Percentiles rank a stretch among this genome's conserved stretches.
phyloP scores from a whole-genome alignment of 2,329 filamentous ascomycete genomes.

The Fusarium sp. region DNA sequence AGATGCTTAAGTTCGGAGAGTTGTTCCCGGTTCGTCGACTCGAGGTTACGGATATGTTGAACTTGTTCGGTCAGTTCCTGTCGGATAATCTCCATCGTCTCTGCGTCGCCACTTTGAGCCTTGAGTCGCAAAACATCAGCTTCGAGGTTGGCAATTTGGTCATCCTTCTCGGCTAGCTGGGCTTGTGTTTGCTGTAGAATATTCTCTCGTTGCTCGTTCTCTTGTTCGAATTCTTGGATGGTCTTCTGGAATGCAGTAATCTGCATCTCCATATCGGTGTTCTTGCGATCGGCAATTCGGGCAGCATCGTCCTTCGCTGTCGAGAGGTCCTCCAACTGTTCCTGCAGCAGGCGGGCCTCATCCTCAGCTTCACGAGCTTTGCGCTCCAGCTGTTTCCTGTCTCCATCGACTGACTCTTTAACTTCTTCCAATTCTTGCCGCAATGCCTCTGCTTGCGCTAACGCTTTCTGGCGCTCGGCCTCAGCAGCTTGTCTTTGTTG shows the following conservation, averaged over 20 bases:
- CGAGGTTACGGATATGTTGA: slow-evolving; percentile 87
- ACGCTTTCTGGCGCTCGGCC: slow-evolving; percentile 63
- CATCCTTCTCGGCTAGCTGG: slow-evolving; percentile 76
- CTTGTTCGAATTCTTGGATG: slow-evolving; percentile 71
- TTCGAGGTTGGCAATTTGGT: slow-evolving; percentile 80
- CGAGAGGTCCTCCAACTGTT: slow-evolving; percentile 82
- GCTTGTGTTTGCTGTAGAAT: slow-evolving; percentile 73
- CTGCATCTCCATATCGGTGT: slow-evolving; percentile 67
- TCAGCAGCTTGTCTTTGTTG: slow-evolving; percentile 74
- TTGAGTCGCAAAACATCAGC: slow-evolving; percentile 86
- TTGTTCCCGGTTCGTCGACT: slow-evolving; percentile 84
- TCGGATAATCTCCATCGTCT: slow-evolving; percentile 87
- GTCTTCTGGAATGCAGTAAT: slow-evolving; percentile 61
- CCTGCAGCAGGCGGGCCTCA: slow-evolving; percentile 78
- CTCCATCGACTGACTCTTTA: slow-evolving; percentile 63
- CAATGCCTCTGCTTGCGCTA: slow-evolving; percentile 64
- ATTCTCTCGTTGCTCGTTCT: slow-evolving; percentile 67
- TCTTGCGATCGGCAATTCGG: slow-evolving; percentile 68
- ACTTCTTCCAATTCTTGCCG: slow-evolving; percentile 66
- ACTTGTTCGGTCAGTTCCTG: slow-evolving; percentile 92
- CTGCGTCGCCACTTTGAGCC: slow-evolving; percentile 86
- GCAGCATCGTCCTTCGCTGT: slow-evolving; percentile 77
- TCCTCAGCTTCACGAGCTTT: slow-evolving; percentile 79
- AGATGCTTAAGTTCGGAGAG: slow-evolving; percentile 83
- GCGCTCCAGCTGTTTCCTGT: slow-evolving; percentile 76